Base-by-base conservation (phyloP, 1,139 yeast species). In the Debaryomyces fabryi region DNA sequence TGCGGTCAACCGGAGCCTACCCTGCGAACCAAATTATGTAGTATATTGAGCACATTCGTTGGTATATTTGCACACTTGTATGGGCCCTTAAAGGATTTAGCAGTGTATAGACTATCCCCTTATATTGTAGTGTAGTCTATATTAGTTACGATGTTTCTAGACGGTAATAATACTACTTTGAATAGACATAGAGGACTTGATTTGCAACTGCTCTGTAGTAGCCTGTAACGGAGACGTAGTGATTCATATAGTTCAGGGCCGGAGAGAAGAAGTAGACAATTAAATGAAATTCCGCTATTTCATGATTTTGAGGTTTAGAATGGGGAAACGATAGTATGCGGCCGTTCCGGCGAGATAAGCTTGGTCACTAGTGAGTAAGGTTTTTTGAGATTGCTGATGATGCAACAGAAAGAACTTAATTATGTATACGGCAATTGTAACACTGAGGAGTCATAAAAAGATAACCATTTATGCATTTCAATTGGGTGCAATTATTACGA, bases 1-100 rank as follows among this genome's bases (percentile, higher is more conserved):
- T 24, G 39, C 41, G 47, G 41, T 12, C 41, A 25, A 44, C 41
- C 43, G 41, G 47, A 41, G 38, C 38, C 7, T 35, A 16, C 29
- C n/a, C 12, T 27, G 23, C 15, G 24, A 37, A 27, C 21, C 6
- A 36, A 30, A 6, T 29, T 43, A 21, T n/a, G 20, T 21, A 7
- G 34, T 6, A 39, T 32, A n/a, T 13, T 27, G 18, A 37, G 35
- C 12, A 12, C 10, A 20, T 35, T 10, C 15, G 21, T 5, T 20
- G 27, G 4, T 15, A 12, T 12, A 35, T 27, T 5, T 27, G 2
- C 3, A 12, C 30, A 27, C 12, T 12, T 12, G 6, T 12, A 4
- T 27, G 7, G 9, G 13, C 30, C 13, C 30, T 12, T 6, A 13
- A 27, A n/a, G 13, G 6, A 2, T 12, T 27, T 27, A 6, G 30